Evolutionary conservation across 2,329 filamentous ascomycete species (phyloP).

Genomic region (Diaporthe aspalathi): DNA sequence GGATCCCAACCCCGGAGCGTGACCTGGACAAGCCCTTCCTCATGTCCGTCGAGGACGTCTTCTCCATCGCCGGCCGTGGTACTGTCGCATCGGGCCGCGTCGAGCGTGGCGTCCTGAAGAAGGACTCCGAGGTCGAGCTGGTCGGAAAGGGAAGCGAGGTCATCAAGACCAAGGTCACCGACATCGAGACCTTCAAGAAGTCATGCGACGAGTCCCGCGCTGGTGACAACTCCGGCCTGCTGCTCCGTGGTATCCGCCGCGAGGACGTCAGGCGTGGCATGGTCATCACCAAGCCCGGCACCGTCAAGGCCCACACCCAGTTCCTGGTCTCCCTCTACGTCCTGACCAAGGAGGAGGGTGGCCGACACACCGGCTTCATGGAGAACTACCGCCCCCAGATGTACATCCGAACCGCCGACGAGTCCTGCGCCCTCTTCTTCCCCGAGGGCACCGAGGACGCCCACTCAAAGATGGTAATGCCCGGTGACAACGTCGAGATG

Average conservation of each 20-base stretch:
- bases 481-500: slow-evolving; percentile 99
- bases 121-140: slow-evolving; percentile 93
- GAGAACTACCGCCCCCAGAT: slow-evolving; percentile 98
- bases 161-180: slow-evolving; percentile 99
- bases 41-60: slow-evolving; percentile 96
- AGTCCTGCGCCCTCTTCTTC: slow-evolving; percentile 83
- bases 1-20: slow-evolving; percentile 96
- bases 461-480: slow-evolving; percentile 87
- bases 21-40: slow-evolving; percentile 98
- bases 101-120: slow-evolving; percentile 94
- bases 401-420: slow-evolving; percentile 92
- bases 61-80: slow-evolving; percentile 91
- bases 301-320: slow-evolving; percentile 86
- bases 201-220: slow-evolving; percentile 96
- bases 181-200: slow-evolving; percentile 99
- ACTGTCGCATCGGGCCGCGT: slow-evolving; percentile 98
- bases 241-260: slow-evolving; percentile 94
- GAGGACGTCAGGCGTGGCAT: slow-evolving; percentile 96
- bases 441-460: slow-evolving; percentile 83
- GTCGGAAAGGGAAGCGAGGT: slow-evolving; percentile 84
- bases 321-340: slow-evolving; percentile 98
- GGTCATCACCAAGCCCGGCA: slow-evolving; percentile 88
- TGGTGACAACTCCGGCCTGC: slow-evolving; percentile 97
- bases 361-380: slow-evolving; percentile 94
- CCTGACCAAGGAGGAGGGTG: slow-evolving; percentile 96